These are phyloP conservation scores for Penicillium sp. DNA, from an alignment of 2,329 filamentous ascomycete genomes.

Conservation along the genomic window DNA sequence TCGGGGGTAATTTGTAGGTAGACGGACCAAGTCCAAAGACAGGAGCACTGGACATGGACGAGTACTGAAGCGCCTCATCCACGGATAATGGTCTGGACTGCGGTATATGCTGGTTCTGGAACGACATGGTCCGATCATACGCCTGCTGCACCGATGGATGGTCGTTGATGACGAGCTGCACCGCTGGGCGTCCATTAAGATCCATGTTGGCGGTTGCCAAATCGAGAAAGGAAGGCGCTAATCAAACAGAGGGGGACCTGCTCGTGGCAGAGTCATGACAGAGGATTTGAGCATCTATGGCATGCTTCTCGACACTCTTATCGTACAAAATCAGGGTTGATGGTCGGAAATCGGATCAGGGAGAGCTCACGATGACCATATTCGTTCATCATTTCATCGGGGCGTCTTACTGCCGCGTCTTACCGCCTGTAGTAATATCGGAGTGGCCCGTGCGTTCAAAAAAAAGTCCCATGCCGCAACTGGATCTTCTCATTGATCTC, in stretches of 20 bases:
- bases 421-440: constrained; percentile 30
- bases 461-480: constrained; percentile 27
- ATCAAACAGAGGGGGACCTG: constrained; percentile 35
- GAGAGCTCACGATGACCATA: constrained; percentile 22
- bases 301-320: constrained; percentile 27
- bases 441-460: constrained; percentile 31
- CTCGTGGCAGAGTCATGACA: constrained; percentile 44
- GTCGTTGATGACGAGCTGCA: constrained; percentile 52
- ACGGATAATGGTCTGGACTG: constrained; percentile 49
- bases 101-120: constrained; percentile 40
- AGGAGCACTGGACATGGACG: constrained; percentile 57
- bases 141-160: constrained; percentile 36
- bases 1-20: constrained; percentile 9
- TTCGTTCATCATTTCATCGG: constrained; percentile 29
- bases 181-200: constrained; percentile 45
- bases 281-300: constrained; percentile 23
- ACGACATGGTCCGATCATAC: constrained; percentile 35
- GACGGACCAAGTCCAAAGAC: constrained; percentile 53
- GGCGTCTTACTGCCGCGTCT: constrained; percentile 25
- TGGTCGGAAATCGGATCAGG: constrained; percentile 7
- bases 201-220: constrained; percentile 44
- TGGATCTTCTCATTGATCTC: constrained; percentile 9
- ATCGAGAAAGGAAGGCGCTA: constrained; percentile 32
- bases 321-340: constrained; percentile 15
- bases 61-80: constrained; percentile 56